A percentile compares a stretch with the other conserved stretches of the same genome.
phyloP scores from a whole-genome alignment of 495 filamentous ascomycete species.

The Podospora pseudopauciseta region DNA sequence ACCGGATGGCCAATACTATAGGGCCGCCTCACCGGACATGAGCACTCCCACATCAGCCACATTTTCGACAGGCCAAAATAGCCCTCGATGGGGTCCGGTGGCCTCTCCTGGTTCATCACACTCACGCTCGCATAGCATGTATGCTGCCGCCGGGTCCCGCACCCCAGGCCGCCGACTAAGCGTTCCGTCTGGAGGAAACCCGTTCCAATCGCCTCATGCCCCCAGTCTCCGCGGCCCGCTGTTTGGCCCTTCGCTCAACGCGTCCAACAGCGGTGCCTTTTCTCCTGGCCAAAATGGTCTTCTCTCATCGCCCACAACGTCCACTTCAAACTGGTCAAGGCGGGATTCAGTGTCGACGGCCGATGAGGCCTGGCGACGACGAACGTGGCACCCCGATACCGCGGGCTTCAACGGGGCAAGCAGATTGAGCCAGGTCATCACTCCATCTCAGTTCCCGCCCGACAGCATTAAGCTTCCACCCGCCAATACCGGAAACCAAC shows the following conservation, averaged over 20 bases:
- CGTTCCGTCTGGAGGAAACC: conserved; percentile 71
- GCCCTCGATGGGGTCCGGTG: conserved; percentile 65
- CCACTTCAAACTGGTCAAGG: conserved; percentile 59
- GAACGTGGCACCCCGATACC: conserved; percentile 88
- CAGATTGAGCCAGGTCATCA: conserved; percentile 48
- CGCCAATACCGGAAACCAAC: conserved; percentile 39
- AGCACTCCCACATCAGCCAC: conserved; percentile 72
- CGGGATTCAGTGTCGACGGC: conserved; percentile 56
- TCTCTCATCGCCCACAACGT: conserved; percentile 65
- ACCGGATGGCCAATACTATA: conserved; percentile 52
- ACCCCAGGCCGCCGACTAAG: conserved; percentile 74
- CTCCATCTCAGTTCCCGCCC: conserved; percentile 58
- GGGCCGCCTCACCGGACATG: conserved; percentile 62
- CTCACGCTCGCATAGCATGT: conserved; percentile 63
- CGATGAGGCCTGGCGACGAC: conserved; percentile 73
- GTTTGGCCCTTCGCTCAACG: conserved; percentile 50
- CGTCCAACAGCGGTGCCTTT: conserved; percentile 52
- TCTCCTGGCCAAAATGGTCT: conserved; percentile 53
- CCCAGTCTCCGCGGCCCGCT: conserved; percentile 54
- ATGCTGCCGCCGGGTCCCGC: conserved; percentile 50
- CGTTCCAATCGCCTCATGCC: conserved; percentile 66
- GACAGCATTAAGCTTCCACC: conserved; percentile 51
- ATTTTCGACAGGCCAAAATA: conserved; percentile 68
- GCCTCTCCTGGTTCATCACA: conserved; percentile 66
- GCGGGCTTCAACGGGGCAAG: conserved; percentile 48